Evolutionary conservation across 768 basidiomycete genomes (phyloP).

Genomic region (Podaxis mareebaensis): DNA sequence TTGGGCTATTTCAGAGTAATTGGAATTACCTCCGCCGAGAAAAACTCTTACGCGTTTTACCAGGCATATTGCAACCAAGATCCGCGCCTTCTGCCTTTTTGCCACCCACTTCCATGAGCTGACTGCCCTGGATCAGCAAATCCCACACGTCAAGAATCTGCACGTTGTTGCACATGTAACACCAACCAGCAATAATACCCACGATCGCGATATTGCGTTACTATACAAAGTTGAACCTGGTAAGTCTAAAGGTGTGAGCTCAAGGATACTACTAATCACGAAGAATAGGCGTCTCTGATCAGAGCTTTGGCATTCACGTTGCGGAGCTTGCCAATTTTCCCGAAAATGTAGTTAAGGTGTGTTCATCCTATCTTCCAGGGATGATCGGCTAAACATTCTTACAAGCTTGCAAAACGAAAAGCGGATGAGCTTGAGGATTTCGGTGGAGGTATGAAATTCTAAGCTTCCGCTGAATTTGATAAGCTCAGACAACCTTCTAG

Average conservation of each 20-base stretch:
- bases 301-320: constrained; percentile 98
- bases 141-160: constrained; percentile 87
- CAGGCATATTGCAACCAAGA: constrained; percentile 91
- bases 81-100: constrained; percentile 93
- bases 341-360: constrained; percentile 81
- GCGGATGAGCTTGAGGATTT: constrained; percentile 93
- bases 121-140: constrained; percentile 85
- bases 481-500: neutral
- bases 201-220: constrained; percentile 78
- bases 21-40: constrained; percentile 5
- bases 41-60: constrained; percentile 1
- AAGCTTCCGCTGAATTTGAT: neutral
- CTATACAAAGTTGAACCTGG: constrained; percentile 95
- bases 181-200: constrained; percentile 67
- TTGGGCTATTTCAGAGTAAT: constrained; percentile 98
- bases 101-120: constrained; percentile 99
- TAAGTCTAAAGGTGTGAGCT: constrained; percentile 31
- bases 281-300: constrained; percentile 82
- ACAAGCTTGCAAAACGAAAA: constrained; percentile 82
- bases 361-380: neutral
- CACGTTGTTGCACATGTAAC: constrained; percentile 97
- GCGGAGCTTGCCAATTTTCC: constrained; percentile 98
- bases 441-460: constrained; percentile 32
- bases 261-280: neutral
- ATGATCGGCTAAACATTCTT: neutral